Evolutionary conservation across 768 basidiomycete species (phyloP), one percentile per base, ranked within the genome.

Genomic region (Vishniacozyma victoriae): DNA sequence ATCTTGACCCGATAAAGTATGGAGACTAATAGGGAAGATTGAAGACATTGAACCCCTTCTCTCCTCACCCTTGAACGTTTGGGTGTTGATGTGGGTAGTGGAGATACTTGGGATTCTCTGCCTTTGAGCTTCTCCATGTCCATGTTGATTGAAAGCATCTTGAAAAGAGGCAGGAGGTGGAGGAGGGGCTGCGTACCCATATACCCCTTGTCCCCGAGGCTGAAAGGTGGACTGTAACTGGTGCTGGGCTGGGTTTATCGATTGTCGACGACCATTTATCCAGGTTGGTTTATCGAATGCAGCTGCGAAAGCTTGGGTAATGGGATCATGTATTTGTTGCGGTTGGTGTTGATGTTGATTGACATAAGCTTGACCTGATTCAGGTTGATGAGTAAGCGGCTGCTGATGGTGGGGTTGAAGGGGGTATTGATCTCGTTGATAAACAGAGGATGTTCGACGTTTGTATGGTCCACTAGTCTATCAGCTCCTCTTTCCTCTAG

Each of bases 381-480:
- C 41, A 25, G 14, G 22, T n/a, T n/a, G n/a, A n/a, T n/a, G n/a
- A 20, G 14, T 5, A 41, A 23, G 11, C 40, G 16, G 40, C 5
- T 4, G 41, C 41, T n/a, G 14, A 4, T 43, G 41, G 13, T 27
- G 22, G 22, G 6, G 19, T 20, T 33, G 27, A 35, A 7, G 27
- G 24, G 2, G 29, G 22, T 19, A 19, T 24, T 39, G 51, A 24
- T 15, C 31, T 14, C 25, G 27, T 29, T 41, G 33, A 18, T 24
- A 37, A 31, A 26, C 18, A 3, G 23, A 12, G 20, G 16, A 55
- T 3, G 36, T 35, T 12, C 62, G 54, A 18, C 62, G 48, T 37
- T 58, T 64, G 52, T 64, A 64, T 22, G 62, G 62, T n/a, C 62
- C 62, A 7, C 61, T 63, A 27, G 1, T 9, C n/a, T n/a, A n/a